These are phyloP conservation scores for Rhizopogon sp. DNA, from an alignment of 768 basidiomycete genomes.

Conservation along the genomic window DNA sequence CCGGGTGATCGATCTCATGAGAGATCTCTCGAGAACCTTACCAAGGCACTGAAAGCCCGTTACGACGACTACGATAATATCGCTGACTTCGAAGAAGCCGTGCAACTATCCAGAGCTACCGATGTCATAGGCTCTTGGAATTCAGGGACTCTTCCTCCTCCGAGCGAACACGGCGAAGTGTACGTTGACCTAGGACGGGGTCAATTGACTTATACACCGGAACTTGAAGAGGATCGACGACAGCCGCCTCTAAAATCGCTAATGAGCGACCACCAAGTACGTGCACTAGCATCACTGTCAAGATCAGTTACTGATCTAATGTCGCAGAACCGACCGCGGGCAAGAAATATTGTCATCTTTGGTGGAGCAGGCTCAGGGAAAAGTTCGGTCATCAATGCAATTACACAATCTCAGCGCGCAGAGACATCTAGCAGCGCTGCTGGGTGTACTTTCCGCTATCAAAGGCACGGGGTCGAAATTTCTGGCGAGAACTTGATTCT, in stretches of 20 bases:
- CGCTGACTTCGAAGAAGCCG: constrained; percentile 21
- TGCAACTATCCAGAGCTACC: constrained; percentile 16
- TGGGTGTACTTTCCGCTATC: constrained; percentile 13
- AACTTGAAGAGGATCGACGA: too few relatives aligned
- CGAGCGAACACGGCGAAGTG: constrained; percentile 2
- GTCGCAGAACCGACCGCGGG: background rate
- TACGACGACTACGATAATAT: constrained; percentile 12
- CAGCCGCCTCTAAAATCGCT: background rate
- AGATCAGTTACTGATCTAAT: background rate
- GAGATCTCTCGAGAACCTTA: constrained; percentile 8
- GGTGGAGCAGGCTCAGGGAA: constrained; percentile 21
- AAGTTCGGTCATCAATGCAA: constrained; percentile 22
- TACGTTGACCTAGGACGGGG: too few relatives aligned
- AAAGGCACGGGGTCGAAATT: constrained; percentile 1
- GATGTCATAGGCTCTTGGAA: too few relatives aligned
- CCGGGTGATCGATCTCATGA: constrained; percentile 27
- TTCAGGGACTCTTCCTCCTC: background rate
- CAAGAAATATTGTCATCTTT: constrained; percentile 14
- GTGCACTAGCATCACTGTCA: background rate
- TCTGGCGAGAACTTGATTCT: constrained; percentile 6
- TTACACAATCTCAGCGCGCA: constrained; percentile 8
- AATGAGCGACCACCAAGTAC: background rate
- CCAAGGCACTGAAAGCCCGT: constrained; percentile 11
- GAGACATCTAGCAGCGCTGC: constrained; percentile 4
- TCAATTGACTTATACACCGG: too few relatives aligned